Evolutionary conservation across 2,329 filamentous ascomycete genomes (phyloP).

Genomic region (Ilyonectria robusta): DNA sequence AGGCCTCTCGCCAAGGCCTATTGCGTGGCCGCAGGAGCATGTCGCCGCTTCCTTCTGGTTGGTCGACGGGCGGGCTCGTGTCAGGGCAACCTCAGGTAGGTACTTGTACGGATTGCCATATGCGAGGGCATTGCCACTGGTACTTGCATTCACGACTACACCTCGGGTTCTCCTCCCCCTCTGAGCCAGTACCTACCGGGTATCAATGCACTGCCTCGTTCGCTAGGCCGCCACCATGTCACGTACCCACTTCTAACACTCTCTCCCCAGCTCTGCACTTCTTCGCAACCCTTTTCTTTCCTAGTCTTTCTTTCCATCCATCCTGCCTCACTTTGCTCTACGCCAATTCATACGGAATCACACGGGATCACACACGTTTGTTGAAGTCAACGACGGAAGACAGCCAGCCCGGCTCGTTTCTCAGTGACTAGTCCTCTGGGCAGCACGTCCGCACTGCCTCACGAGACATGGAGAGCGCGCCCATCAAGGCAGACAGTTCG

Average conservation of each 20-base stretch:
- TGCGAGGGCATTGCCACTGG: neutral
- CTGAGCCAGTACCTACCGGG: neutral
- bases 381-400: neutral
- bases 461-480: neutral
- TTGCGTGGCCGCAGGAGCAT: conserved; percentile 23
- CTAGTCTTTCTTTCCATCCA: neutral
- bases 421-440: neutral
- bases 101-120: conserved; percentile 19
- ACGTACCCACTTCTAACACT: neutral
- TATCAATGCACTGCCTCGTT: conserved; percentile 27
- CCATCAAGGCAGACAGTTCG: neutral
- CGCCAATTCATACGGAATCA: neutral
- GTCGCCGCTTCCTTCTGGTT: conserved; percentile 38
- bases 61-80: conserved; percentile 11
- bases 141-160: conserved; percentile 4
- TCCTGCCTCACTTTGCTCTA: neutral
- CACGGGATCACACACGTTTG: neutral
- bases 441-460: neutral
- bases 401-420: neutral
- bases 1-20: conserved; percentile 22
- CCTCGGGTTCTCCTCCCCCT: conserved; percentile 7
- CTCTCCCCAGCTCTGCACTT: neutral
- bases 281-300: neutral
- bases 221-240: conserved; percentile 13
- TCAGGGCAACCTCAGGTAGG: conserved; percentile 8